Base-by-base conservation (phyloP, 306 rosid genomes). In the Amphicarpaea edgeworthii region DNA sequence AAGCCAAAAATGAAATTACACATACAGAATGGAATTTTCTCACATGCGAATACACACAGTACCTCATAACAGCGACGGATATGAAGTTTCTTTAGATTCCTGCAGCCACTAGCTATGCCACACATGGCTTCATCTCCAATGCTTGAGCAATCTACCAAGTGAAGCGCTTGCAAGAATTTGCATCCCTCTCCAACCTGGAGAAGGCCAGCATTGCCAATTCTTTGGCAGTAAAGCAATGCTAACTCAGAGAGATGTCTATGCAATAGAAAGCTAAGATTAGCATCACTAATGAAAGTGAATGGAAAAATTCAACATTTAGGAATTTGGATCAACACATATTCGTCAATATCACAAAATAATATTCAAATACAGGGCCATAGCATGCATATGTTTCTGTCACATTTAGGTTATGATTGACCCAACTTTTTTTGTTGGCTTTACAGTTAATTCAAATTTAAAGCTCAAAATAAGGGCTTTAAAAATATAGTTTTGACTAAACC, bases 31-130 rank as follows among this genome's bases (percentile, higher is more conserved):
- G 23, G n/a, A 6, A 1, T 21, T 75, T 75, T 21, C 38, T 19
- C 16, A 20, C 8, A 41, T 57, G 7, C 1, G 53, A 14, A 26
- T 2, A 55, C 63, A 23, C 6, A 73, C 46, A 45, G 59, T 76
- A 92, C 97, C 98, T 95, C 98, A 82, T 92, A 89, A 84, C 99
- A 95, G 66, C 97, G 92, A 19, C 90, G 96, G 83, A 92, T 89
- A 62, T 90, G 93, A 77, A 95, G 93, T 77, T 90, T 95, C 93
- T 92, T 92, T 86, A 95, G 82, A 72, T 83, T 95, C 70, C 62
- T 82, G 82, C 99, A 95, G 73, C 99, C 99, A 64, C 54, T 73
- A 41, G 98, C 99, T 76, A 92, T 88, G 23, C 90, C 87, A 57
- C 96, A 85, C 84, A 96, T 86, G 82, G 91, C 97, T 61, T 87